Evolutionary conservation across 2,329 filamentous ascomycete genomes (phyloP).

Genomic region (Pseudogymnoascus sp.): DNA sequence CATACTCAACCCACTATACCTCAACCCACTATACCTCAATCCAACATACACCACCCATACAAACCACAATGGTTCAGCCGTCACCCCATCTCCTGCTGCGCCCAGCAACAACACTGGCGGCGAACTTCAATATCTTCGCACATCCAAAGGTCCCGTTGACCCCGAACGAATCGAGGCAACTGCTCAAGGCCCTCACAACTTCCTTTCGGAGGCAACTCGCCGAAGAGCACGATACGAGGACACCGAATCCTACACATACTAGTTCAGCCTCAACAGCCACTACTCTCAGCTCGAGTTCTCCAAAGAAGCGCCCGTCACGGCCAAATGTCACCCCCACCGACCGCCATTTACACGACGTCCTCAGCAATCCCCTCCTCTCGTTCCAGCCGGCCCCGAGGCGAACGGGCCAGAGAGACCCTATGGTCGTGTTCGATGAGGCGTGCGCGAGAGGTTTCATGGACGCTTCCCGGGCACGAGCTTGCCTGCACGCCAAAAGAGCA

Average conservation of each 20-base stretch:
- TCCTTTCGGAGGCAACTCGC: conserved; percentile 60
- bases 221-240: conserved; percentile 38
- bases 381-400: background rate
- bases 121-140: conserved; percentile 44
- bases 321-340: conserved; percentile 30
- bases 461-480: conserved; percentile 20
- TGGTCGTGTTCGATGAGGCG: conserved; percentile 26
- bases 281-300: conserved; percentile 15
- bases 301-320: conserved; percentile 3
- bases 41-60: background rate
- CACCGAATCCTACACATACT: conserved; percentile 25
- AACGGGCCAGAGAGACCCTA: conserved; percentile 18
- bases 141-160: conserved; percentile 46
- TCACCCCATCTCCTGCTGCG: conserved; percentile 40
- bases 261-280: conserved; percentile 13
- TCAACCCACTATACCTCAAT: background rate
- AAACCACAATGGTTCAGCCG: conserved; percentile 41
- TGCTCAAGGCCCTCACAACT: conserved; percentile 52
- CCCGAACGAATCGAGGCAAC: conserved; percentile 49
- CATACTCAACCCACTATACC: background rate
- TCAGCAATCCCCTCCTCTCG: conserved; percentile 43
- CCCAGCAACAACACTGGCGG: conserved; percentile 36
- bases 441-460: conserved; percentile 27
- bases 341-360: conserved; percentile 41
- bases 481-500: conserved; percentile 20